Evolutionary conservation across 2,329 filamentous ascomycete genomes (phyloP).

Genomic region (Fusarium pseudoanthophilum): DNA sequence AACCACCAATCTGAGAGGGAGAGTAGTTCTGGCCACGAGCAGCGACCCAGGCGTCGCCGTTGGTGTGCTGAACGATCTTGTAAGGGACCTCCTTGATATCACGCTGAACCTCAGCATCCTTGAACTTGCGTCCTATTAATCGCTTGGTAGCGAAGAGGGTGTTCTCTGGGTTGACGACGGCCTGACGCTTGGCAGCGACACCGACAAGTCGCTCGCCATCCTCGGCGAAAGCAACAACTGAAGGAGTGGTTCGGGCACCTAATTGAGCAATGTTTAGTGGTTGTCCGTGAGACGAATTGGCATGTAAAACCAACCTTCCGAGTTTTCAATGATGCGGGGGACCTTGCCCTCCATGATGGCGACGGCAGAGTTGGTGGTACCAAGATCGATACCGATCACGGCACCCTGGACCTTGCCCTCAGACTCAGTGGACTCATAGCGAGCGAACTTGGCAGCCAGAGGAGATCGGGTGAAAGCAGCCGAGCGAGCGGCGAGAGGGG

Average conservation of each 20-base stretch:
- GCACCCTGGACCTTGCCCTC: slow-evolving; percentile 85
- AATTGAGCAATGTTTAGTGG: slow-evolving; percentile 10
- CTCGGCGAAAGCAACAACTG: slow-evolving; percentile 94
- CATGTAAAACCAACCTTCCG: slow-evolving; percentile 73
- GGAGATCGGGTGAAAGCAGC: slow-evolving; percentile 75
- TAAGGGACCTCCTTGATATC: slow-evolving; percentile 98
- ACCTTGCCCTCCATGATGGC: slow-evolving; percentile 97
- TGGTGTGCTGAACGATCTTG: slow-evolving; percentile 97
- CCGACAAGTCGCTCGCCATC: slow-evolving; percentile 96
- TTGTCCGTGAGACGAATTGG: slow-evolving; percentile 10
- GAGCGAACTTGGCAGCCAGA: slow-evolving; percentile 76
- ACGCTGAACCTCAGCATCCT: slow-evolving; percentile 90
- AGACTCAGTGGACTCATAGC: slow-evolving; percentile 75
- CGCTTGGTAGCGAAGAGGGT: slow-evolving; percentile 98
- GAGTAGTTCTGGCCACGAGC: slow-evolving; percentile 96
- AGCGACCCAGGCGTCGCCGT: slow-evolving; percentile 96
- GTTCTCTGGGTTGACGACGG: slow-evolving; percentile 98
- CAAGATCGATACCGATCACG: slow-evolving; percentile 98
- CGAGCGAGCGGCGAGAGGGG: slow-evolving; percentile 74
- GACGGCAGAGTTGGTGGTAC: slow-evolving; percentile 97
- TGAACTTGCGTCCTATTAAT: slow-evolving; percentile 98
- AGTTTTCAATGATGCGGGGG: slow-evolving; percentile 97
- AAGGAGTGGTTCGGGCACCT: slow-evolving; percentile 64
- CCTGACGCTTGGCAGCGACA: slow-evolving; percentile 97
- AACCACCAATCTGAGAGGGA: slow-evolving; percentile 97